phyloP scores from a whole-genome alignment of 257 asterid species.

The Coffea eugenioides region DNA sequence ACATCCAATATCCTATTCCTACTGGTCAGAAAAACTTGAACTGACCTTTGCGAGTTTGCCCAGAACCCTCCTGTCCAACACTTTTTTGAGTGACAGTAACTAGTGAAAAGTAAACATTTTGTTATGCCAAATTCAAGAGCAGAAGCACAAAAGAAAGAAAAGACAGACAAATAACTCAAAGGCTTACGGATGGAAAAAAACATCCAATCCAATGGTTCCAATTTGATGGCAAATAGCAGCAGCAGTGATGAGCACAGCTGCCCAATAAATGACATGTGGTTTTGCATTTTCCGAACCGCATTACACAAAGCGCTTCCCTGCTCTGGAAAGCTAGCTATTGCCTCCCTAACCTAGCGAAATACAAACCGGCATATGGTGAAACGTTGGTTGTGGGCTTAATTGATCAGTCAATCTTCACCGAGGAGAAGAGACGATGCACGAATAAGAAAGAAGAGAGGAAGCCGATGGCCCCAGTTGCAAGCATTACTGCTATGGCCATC shows the following conservation, averaged over 20 bases:
- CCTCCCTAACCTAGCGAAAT: neutral
- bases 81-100: too few species aligned
- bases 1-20: neutral
- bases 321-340: neutral
- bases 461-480: slow-evolving; percentile 80
- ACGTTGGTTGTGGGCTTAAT: neutral
- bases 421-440: slow-evolving; percentile 77
- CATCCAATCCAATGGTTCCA: too few species aligned
- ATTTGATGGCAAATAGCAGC: too few species aligned
- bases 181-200: too few species aligned
- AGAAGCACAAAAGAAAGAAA: neutral
- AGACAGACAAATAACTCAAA: too few species aligned
- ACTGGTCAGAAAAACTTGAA: neutral
- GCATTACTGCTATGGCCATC: slow-evolving; percentile 79
- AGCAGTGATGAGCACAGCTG: too few species aligned
- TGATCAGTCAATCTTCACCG: slow-evolving; percentile 45
- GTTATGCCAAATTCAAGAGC: neutral
- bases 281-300: neutral
- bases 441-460: slow-evolving; percentile 83
- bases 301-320: neutral
- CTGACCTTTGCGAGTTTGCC: neutral
- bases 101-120: neutral
- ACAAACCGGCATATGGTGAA: neutral
- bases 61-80: neutral
- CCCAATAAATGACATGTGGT: too few species aligned